phyloP scores from a whole-genome alignment of 2,329 filamentous ascomycete species.

The Phoma sp. region DNA sequence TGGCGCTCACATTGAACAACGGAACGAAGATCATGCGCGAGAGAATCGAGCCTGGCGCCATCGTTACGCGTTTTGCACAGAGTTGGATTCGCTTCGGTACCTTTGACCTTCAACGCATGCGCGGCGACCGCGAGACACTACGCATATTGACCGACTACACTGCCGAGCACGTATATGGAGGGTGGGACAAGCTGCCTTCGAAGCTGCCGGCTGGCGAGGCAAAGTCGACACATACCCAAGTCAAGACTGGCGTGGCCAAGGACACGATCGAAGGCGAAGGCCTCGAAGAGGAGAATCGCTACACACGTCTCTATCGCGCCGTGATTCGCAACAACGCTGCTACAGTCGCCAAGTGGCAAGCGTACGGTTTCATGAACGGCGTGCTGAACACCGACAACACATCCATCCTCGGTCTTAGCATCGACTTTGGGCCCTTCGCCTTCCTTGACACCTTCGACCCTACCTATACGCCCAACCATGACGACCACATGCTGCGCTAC shows the following conservation, averaged over 20 bases:
- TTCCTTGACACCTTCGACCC: constrained; percentile 98
- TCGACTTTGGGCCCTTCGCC: constrained; percentile 96
- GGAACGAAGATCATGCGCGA: constrained; percentile 75
- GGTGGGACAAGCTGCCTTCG: constrained; percentile 83
- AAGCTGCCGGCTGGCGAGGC: constrained; percentile 58
- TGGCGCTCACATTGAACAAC: constrained; percentile 82
- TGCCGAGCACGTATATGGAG: constrained; percentile 84
- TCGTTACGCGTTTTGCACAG: constrained; percentile 90
- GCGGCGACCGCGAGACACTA: constrained; percentile 79
- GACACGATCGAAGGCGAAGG: constrained; percentile 71
- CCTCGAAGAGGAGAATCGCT: constrained; percentile 81
- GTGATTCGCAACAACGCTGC: constrained; percentile 84
- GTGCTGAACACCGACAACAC: constrained; percentile 99
- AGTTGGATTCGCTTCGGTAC: constrained; percentile 93
- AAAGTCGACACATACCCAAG: constrained; percentile 56
- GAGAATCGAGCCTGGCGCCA: constrained; percentile 84
- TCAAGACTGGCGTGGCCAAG: constrained; percentile 58
- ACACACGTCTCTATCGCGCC: constrained; percentile 84
- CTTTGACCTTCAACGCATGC: constrained; percentile 86
- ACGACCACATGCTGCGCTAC: constrained; percentile 87
- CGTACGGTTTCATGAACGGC: constrained; percentile 99
- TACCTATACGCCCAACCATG: constrained; percentile 93
- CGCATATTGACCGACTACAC: constrained; percentile 80
- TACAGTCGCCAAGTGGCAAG: constrained; percentile 93
- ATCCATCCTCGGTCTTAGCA: constrained; percentile 83